phyloP scores from a whole-genome alignment of 257 asterid genomes.

The Salvia hispanica region DNA sequence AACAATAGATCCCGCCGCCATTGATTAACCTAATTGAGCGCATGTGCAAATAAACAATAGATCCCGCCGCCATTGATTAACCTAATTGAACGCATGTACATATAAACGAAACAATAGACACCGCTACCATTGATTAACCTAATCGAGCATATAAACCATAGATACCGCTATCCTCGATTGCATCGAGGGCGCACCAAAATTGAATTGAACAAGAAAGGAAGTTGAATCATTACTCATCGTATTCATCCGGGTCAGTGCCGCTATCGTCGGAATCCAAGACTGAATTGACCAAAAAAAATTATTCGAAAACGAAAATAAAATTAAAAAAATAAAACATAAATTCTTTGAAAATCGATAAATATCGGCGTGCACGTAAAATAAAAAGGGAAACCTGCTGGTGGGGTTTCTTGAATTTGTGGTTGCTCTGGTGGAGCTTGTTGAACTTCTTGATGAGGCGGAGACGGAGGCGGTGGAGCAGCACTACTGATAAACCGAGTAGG shows the following conservation, averaged over 20 bases:
- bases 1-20: no score
- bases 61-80: no score
- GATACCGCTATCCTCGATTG: no score
- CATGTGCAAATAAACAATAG: no score
- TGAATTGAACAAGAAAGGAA: background rate
- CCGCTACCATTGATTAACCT: no score
- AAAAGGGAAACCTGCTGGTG: constrained; percentile 15
- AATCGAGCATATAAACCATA: no score
- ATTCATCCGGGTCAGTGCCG: constrained; percentile 27
- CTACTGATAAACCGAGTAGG: background rate
- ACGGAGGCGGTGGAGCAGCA: constrained; percentile 5
- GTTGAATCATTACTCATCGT: constrained; percentile 20
- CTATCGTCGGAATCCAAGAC: constrained; percentile 13
- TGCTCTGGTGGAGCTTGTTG: constrained; percentile 13
- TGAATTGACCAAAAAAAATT: background rate
- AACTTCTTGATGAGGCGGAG: background rate
- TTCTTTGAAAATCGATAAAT: background rate
- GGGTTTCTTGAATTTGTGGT: background rate
- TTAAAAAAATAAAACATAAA: background rate
- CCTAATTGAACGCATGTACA: no score
- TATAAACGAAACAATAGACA: no score
- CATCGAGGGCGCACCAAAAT: background rate
- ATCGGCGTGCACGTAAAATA: background rate
- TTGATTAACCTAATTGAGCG: no score
- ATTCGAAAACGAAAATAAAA: background rate